Evolutionary conservation across 164 flowering plant genomes (phyloP).

Genomic region (Hamamelis virginiana): DNA sequence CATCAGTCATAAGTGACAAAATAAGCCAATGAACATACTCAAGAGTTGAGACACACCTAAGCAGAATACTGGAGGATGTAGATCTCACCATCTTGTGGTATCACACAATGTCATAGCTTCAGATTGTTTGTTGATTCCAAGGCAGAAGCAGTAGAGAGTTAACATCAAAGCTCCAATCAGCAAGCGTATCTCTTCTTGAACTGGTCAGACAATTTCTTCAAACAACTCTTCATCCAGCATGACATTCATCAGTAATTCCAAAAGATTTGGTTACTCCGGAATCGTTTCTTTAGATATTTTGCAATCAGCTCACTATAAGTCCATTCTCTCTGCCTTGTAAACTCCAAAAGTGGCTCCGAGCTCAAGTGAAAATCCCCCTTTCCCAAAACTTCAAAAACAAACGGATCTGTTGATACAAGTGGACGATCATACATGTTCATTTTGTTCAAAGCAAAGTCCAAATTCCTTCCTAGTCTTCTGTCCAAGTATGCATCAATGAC

Average conservation of each 20-base stretch:
- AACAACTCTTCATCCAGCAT: constrained; percentile 32
- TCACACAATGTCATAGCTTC: not conserved
- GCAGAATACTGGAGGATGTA: not conserved
- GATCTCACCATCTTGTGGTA: not conserved
- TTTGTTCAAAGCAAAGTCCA: constrained; percentile 62
- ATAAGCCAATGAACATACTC: not conserved
- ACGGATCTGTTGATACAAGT: constrained; percentile 51
- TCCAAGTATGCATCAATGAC: constrained; percentile 84
- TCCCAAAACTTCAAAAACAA: constrained; percentile 79
- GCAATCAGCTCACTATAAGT: constrained; percentile 59
- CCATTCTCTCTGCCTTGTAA: constrained; percentile 38
- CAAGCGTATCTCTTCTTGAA: not conserved
- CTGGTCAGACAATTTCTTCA: not conserved
- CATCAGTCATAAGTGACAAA: not conserved
- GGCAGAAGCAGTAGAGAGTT: no score
- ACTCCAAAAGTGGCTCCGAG: constrained; percentile 73
- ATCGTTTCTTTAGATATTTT: constrained; percentile 56
- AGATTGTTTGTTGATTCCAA: not conserved
- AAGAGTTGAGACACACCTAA: not conserved
- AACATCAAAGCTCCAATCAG: not conserved
- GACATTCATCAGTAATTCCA: constrained; percentile 71
- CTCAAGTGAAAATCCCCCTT: constrained; percentile 84
- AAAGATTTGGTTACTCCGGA: constrained; percentile 74
- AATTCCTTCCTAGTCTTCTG: constrained; percentile 62
- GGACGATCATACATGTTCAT: constrained; percentile 50